Evolutionary conservation across 495 filamentous ascomycete genomes (phyloP).

Genomic region (Aeminium ludgeri): DNA sequence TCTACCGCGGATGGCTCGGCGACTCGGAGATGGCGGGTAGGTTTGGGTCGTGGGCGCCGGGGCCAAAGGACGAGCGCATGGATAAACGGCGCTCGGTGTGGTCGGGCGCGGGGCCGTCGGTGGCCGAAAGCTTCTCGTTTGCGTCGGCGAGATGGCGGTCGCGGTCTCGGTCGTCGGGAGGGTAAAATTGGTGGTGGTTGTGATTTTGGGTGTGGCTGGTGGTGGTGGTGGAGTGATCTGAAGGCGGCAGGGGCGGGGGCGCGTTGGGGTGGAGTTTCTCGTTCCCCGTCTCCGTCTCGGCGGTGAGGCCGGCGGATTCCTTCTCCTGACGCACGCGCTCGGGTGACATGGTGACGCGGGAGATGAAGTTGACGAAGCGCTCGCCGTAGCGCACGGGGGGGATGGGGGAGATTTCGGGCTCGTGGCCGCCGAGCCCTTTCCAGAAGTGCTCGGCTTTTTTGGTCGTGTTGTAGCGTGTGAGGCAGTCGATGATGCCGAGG

Average conservation of each 20-base stretch:
- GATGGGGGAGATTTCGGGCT: slow-evolving; percentile 80
- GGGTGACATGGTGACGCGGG: slow-evolving; percentile 68
- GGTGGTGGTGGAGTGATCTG: too few relatives aligned
- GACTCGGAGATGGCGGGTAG: neutral
- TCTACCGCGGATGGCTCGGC: neutral
- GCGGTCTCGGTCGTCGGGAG: too few relatives aligned
- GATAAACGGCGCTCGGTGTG: too few relatives aligned
- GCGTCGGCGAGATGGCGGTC: too few relatives aligned
- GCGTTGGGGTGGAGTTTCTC: too few relatives aligned
- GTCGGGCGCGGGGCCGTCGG: too few relatives aligned
- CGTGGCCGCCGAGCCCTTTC: slow-evolving; percentile 72
- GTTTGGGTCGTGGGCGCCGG: neutral
- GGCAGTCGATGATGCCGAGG: slow-evolving; percentile 90
- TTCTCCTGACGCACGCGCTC: slow-evolving; percentile 52
- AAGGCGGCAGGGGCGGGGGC: too few relatives aligned
- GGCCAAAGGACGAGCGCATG: too few relatives aligned
- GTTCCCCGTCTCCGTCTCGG: neutral
- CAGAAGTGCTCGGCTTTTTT: slow-evolving; percentile 85
- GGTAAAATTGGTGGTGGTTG: too few relatives aligned
- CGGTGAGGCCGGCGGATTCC: neutral
- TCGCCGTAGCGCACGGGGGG: slow-evolving; percentile 84
- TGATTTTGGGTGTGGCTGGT: too few relatives aligned
- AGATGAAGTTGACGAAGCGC: slow-evolving; percentile 85
- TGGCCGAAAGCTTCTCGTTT: too few relatives aligned
- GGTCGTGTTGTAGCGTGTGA: slow-evolving; percentile 79